Conservation (phyloP, 1,284 basidiomycete genomes). For the Ganoderma meredithae region DNA sequence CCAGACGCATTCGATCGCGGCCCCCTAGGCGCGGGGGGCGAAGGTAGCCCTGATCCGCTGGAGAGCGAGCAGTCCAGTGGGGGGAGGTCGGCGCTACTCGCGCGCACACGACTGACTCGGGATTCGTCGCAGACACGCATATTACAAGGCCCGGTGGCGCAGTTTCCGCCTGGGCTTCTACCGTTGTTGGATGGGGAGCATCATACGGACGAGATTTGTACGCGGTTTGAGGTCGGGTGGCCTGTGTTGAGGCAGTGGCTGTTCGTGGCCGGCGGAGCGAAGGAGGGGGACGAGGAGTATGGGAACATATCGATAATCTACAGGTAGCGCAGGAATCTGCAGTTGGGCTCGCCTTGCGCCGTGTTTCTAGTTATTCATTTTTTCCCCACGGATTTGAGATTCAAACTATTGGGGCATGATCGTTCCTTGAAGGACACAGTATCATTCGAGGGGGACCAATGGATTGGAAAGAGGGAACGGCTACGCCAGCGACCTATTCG, state of each 20-base stretch:
- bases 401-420: neutral
- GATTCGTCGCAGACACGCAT: slow-evolving; percentile 50
- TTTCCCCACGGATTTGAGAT: neutral
- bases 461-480: neutral
- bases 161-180: slow-evolving; percentile 65
- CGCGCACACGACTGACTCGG: slow-evolving; percentile 54
- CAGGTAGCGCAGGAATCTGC: slow-evolving; percentile 35
- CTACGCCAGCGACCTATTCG: slow-evolving; percentile 76
- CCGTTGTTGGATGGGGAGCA: slow-evolving; percentile 85
- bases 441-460: neutral
- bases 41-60: slow-evolving; percentile 30
- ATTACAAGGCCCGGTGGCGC: slow-evolving; percentile 37
- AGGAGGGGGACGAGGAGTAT: slow-evolving; percentile 52
- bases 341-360: neutral
- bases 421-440: neutral
- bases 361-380: neutral
- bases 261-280: slow-evolving; percentile 64
- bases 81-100: slow-evolving; percentile 33
- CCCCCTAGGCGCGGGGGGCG: slow-evolving; percentile 10
- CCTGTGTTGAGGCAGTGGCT: slow-evolving; percentile 83
- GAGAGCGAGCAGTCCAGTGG: slow-evolving; percentile 41
- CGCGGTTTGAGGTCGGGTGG: slow-evolving; percentile 86
- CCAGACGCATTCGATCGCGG: slow-evolving; percentile 28
- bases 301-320: slow-evolving; percentile 62
- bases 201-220: slow-evolving; percentile 91